phyloP scores from a whole-genome alignment of 371 early-diverging fungal genomes.

The Mortierella sp. region DNA sequence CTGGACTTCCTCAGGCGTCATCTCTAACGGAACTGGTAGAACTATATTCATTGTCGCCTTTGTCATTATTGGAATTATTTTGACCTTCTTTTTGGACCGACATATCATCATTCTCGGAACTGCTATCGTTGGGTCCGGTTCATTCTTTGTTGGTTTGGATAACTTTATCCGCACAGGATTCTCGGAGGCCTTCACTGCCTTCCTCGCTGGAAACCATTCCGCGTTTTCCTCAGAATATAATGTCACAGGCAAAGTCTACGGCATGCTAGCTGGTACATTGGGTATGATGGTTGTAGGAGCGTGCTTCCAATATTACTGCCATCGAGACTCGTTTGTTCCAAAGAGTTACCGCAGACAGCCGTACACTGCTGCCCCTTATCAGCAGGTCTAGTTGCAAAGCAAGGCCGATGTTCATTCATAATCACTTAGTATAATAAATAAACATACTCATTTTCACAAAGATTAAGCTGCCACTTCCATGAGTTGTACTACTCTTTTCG shows the following conservation, averaged over 20 bases:
- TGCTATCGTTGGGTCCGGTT: slow-evolving; percentile 68
- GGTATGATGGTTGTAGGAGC: slow-evolving; percentile 61
- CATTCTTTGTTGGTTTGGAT: slow-evolving; percentile 70
- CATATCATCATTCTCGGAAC: slow-evolving; percentile 66
- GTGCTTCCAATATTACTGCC: slow-evolving; percentile 59
- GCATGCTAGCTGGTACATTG: slow-evolving; percentile 67
- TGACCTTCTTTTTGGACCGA: slow-evolving; percentile 68
- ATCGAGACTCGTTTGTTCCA: slow-evolving; percentile 29
- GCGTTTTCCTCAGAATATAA: slow-evolving; percentile 28
- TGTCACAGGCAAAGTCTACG: slow-evolving; percentile 60
- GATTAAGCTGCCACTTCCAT: no score
- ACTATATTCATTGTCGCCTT: slow-evolving; percentile 32
- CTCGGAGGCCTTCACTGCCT: slow-evolving; percentile 41
- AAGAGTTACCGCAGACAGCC: slow-evolving; percentile 17
- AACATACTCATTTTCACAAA: no score
- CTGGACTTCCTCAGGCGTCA: slow-evolving; percentile 64
- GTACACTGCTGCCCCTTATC: background rate
- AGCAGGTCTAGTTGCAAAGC: background rate
- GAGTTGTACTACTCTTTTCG: no score
- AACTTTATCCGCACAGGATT: slow-evolving; percentile 69
- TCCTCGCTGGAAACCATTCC: slow-evolving; percentile 27
- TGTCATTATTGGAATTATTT: slow-evolving; percentile 60
- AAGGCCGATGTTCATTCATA: no score
- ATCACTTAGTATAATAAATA: no score
- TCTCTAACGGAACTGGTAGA: slow-evolving; percentile 42